These are phyloP conservation scores for Rugonectria rugulosa DNA, from an alignment of 2,329 filamentous ascomycete species.

Conservation along the genomic window DNA sequence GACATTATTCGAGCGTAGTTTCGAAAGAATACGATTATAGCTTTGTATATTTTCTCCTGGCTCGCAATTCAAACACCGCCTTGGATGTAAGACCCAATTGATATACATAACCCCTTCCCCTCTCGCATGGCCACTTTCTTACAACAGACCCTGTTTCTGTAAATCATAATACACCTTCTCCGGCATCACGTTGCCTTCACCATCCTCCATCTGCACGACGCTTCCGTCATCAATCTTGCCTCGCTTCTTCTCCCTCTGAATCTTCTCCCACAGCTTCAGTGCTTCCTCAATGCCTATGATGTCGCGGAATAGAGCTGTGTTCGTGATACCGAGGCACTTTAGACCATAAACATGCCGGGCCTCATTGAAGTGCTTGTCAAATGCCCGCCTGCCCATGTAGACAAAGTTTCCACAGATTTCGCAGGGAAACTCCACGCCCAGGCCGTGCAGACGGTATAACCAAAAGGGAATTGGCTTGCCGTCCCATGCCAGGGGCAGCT, in stretches of 20 bases:
- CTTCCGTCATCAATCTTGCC: constrained; percentile 79
- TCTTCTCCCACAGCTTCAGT: constrained; percentile 88
- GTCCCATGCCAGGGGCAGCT: constrained; percentile 95
- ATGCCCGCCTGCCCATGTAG: constrained; percentile 96
- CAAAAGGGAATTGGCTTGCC: constrained; percentile 99
- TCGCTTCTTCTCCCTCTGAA: constrained; percentile 84
- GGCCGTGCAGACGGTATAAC: constrained; percentile 95
- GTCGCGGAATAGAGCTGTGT: constrained; percentile 89
- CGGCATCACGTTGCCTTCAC: constrained; percentile 97
- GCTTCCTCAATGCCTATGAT: constrained; percentile 94
- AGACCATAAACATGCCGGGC: constrained; percentile 91
- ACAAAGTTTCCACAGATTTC: constrained; percentile 98
- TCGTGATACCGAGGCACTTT: constrained; percentile 92
- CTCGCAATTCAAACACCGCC: background rate
- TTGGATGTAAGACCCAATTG: background rate
- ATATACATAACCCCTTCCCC: constrained; percentile 24
- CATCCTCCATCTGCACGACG: constrained; percentile 98
- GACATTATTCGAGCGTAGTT: too few relatives aligned
- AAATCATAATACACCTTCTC: constrained; percentile 98
- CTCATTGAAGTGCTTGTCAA: constrained; percentile 99
- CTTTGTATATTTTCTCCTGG: too few relatives aligned
- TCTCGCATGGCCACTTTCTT: constrained; percentile 41
- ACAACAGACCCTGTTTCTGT: constrained; percentile 88
- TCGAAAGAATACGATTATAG: too few relatives aligned
- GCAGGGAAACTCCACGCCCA: constrained; percentile 94